Evolutionary conservation across 352 stramenopile species (phyloP), one percentile per base, ranked within the genome.

Genomic region (Phytophthora pisi): DNA sequence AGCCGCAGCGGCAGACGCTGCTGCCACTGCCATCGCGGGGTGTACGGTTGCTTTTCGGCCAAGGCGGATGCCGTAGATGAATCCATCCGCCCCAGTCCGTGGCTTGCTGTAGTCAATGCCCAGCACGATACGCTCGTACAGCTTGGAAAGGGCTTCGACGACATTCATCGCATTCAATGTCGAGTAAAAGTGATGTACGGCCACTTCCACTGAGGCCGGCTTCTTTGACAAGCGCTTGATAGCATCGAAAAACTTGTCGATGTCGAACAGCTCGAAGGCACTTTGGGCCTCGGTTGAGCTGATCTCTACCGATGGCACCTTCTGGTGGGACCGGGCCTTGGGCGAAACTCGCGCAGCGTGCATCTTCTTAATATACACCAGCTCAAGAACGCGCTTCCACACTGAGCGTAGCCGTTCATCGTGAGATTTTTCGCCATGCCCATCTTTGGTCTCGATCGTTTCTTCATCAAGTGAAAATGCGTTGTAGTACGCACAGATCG

Each of bases 31-130:
- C 54, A 82, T 79, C 4, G 77, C 72, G 13, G 68, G 70, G 0
- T 81, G 68, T 5, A 86, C 57, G 0, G 60, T 70, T 10, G 68
- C 51, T 42, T 92, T 94, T 34, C 86, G 79, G 9, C 86, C 86
- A 38, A 94, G 83, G 15, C 84, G 84, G 60, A 94, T 88, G 5
- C 84, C 84, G 43, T 92, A 93, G 23, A 92, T 70, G 53, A 89
- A 84, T 8, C 59, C 64, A 5, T 91, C 77, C 5, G 74, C 66
- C 18, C 75, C 74, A 13, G 72, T 68, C 5, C 78, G 79, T 18
- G 82, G 82, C 49, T 88, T 89, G 36, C 67, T 78, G 40, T 84
- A 89, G 63, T 91, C 82, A 1, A 90, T 82, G 4, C 83, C 85
- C 0, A 91, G 61, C 5, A 91, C 65, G 0, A 91, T 45, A 4